Percentiles rank a stretch among this genome's conserved stretches.
phyloP scores from a whole-genome alignment of 805 yeast species.

The Sungouiella thailandica region DNA sequence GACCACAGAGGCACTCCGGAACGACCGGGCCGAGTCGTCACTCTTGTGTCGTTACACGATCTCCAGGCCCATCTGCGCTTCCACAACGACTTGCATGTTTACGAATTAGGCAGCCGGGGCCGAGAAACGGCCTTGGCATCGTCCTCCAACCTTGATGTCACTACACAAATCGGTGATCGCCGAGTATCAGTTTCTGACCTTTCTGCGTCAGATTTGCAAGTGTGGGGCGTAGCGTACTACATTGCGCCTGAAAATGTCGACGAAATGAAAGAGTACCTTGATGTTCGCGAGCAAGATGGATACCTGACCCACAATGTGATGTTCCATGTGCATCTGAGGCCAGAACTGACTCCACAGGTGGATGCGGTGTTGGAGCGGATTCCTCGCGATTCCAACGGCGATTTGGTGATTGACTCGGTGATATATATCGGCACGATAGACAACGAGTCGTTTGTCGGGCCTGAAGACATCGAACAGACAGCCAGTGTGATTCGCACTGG shows the following conservation, averaged over 20 bases:
- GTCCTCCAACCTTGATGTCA: constrained; percentile 7
- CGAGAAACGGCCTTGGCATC: background rate
- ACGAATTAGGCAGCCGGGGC: constrained; percentile 18
- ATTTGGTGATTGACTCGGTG: constrained; percentile 45
- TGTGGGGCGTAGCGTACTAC: constrained; percentile 83
- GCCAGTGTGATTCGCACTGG: constrained; percentile 55
- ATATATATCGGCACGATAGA: constrained; percentile 82
- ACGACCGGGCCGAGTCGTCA: constrained; percentile 85
- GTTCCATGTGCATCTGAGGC: constrained; percentile 43
- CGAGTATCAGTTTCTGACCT: constrained; percentile 16
- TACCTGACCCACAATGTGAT: constrained; percentile 66
- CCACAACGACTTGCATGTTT: constrained; percentile 37
- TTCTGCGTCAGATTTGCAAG: constrained; percentile 41
- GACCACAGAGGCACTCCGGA: constrained; percentile 90
- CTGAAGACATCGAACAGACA: constrained; percentile 56
- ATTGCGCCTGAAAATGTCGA: constrained; percentile 60
- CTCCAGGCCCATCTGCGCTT: constrained; percentile 39
- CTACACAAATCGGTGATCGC: constrained; percentile 7
- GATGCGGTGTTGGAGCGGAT: constrained; percentile 7
- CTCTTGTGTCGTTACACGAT: constrained; percentile 60
- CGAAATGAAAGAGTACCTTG: constrained; percentile 64
- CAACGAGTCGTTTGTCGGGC: constrained; percentile 82
- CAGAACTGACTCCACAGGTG: constrained; percentile 1
- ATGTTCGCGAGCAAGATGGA: constrained; percentile 85
- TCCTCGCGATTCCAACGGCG: constrained; percentile 27